Evolutionary conservation across 2,329 filamentous ascomycete genomes (phyloP).

Genomic region (Bisporella sp.): DNA sequence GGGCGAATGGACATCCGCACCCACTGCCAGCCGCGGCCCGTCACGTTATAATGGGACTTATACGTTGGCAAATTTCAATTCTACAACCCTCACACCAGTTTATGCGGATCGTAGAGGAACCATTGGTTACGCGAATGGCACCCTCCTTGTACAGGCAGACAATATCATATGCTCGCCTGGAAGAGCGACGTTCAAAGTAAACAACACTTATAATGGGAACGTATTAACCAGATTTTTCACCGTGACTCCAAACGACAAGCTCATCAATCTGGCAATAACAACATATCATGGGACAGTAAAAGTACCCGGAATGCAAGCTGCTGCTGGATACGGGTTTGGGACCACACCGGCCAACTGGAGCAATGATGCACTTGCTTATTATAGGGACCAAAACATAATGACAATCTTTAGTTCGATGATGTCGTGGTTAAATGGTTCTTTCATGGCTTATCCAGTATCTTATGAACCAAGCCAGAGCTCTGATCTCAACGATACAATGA

Average conservation of each 20-base stretch:
- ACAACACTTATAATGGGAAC: constrained; percentile 11
- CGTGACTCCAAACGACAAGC: constrained; percentile 1
- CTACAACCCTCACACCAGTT: constrained; percentile 3
- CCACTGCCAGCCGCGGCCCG: too few relatives aligned
- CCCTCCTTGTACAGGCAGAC: too few relatives aligned
- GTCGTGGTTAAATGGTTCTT: constrained; percentile 6
- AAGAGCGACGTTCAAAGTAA: constrained; percentile 13
- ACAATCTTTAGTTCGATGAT: constrained; percentile 6
- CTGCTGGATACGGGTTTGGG: not conserved
- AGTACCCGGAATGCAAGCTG: constrained; percentile 7
- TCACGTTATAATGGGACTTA: constrained; percentile 17
- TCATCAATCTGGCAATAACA: constrained; percentile 6
- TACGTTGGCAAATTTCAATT: constrained; percentile 6
- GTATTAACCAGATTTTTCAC: constrained; percentile 1
- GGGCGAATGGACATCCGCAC: too few relatives aligned
- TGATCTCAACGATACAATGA: too few relatives aligned
- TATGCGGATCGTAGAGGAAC: too few relatives aligned
- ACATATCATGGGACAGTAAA: constrained; percentile 3
- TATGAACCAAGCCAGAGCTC: not conserved
- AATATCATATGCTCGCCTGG: too few relatives aligned
- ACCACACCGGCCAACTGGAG: constrained; percentile 13
- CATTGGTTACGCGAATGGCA: too few relatives aligned
- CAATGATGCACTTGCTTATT: constrained; percentile 2
- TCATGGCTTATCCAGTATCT: not conserved
- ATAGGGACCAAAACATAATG: constrained; percentile 12